Evolutionary conservation across 106 monocot genomes (phyloP).

Genomic region (Cymbidium sinense): DNA sequence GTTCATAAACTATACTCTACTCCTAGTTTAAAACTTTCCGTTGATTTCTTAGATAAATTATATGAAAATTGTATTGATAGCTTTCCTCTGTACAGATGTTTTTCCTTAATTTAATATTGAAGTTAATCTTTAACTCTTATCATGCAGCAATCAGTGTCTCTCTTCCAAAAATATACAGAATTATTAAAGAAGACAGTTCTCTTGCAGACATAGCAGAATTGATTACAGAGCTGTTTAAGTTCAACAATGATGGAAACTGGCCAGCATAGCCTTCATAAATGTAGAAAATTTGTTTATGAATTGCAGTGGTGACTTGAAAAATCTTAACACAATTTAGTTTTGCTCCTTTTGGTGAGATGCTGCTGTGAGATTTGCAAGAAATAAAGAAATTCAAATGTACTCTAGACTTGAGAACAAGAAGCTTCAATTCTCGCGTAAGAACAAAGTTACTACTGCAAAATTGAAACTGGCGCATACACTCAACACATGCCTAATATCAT

Average conservation of each 20-base stretch:
- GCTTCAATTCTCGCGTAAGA: neutral
- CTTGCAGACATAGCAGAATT: neutral
- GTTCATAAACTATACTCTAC: neutral
- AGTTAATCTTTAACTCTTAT: neutral
- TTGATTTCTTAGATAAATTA: too few species aligned
- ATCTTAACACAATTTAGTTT: neutral
- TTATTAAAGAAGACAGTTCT: neutral
- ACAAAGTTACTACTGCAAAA: neutral
- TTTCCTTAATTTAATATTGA: neutral
- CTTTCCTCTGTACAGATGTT: neutral
- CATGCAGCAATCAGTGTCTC: neutral
- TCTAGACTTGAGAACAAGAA: constrained; percentile 1
- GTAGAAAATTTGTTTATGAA: neutral
- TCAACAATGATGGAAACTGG: neutral
- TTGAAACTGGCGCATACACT: neutral
- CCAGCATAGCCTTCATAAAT: neutral
- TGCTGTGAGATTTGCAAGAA: neutral
- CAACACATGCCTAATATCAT: neutral
- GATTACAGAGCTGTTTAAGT: neutral
- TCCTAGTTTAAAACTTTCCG: too few species aligned
- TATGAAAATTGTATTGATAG: too few species aligned
- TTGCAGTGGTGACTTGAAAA: neutral
- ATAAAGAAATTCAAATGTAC: neutral
- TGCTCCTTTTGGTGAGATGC: neutral
- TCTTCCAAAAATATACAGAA: neutral